Conservation (phyloP, 176 grass and related monocot species). For the Musa schizocarpa region DNA sequence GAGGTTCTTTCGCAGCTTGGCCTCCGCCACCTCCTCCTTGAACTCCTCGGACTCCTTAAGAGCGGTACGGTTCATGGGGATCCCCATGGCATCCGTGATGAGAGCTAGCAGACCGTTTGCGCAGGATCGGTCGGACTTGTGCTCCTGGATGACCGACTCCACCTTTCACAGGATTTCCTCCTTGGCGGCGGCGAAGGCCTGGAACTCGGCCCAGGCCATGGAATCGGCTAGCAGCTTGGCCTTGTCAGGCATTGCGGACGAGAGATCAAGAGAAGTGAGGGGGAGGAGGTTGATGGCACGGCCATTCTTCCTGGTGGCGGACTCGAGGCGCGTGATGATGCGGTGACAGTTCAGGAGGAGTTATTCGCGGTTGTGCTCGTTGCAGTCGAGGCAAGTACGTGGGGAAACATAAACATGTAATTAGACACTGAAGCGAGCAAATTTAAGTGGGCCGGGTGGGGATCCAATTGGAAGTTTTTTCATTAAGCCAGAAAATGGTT, state of each 20-base stretch:
- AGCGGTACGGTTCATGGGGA: background rate
- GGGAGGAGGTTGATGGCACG: background rate
- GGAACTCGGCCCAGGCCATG: slow-evolving; percentile 2
- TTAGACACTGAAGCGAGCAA: no score
- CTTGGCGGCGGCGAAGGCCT: background rate
- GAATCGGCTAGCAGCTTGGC: no score
- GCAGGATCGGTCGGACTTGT: background rate
- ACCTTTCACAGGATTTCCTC: background rate
- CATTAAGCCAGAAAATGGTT: no score
- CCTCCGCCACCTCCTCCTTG: slow-evolving; percentile 2
- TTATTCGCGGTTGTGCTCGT: background rate
- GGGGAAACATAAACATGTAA: no score
- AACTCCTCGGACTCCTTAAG: background rate
- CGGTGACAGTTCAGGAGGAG: slow-evolving; percentile 1
- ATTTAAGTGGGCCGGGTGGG: no score
- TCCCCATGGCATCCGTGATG: background rate
- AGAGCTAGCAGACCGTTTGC: background rate
- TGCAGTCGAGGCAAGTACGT: background rate
- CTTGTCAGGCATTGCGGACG: no score
- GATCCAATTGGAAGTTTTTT: no score
- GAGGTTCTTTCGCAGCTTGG: background rate
- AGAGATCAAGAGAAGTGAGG: no score
- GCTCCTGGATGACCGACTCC: background rate
- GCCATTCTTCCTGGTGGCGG: background rate
- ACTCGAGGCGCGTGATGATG: background rate